These are phyloP conservation scores for Vaccinium myrtillus DNA, from an alignment of 148 eudicot genomes.

Conservation along the genomic window DNA sequence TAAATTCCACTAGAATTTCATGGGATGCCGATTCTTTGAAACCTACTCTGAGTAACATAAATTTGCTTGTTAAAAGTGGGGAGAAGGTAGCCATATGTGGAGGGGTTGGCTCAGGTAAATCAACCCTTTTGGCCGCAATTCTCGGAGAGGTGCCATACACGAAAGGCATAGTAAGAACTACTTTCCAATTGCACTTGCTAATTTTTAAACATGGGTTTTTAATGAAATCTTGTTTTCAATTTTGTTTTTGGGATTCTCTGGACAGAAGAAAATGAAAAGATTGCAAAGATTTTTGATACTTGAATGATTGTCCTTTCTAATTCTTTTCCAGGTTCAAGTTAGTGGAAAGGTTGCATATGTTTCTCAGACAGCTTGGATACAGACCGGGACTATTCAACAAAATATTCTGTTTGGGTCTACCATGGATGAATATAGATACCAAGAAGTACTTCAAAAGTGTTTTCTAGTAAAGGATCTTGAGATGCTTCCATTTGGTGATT, in stretches of 20 bases:
- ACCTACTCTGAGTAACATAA: conserved; percentile 54
- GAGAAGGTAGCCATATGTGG: conserved; percentile 86
- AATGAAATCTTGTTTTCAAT: neutral
- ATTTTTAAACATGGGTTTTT: neutral
- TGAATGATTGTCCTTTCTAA: neutral
- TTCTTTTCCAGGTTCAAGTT: conserved; percentile 52
- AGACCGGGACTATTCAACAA: conserved; percentile 75
- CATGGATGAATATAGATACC: conserved; percentile 57
- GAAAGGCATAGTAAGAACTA: conserved; percentile 63
- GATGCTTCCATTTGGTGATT: conserved; percentile 72
- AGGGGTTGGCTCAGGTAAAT: conserved; percentile 94
- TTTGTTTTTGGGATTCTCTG: neutral
- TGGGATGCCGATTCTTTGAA: conserved; percentile 61
- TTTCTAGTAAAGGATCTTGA: conserved; percentile 80
- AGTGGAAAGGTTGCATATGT: conserved; percentile 78
- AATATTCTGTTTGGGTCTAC: conserved; percentile 74
- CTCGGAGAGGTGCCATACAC: conserved; percentile 80
- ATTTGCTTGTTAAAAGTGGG: conserved; percentile 56
- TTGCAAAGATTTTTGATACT: neutral
- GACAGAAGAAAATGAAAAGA: neutral
- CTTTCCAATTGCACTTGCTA: neutral
- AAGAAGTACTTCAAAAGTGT: conserved; percentile 64
- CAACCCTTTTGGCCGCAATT: conserved; percentile 75
- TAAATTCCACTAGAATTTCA: conserved; percentile 61
- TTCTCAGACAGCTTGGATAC: conserved; percentile 96